These are phyloP conservation scores for Suillus clintonianus DNA, from an alignment of 768 basidiomycete genomes.

Conservation along the genomic window DNA sequence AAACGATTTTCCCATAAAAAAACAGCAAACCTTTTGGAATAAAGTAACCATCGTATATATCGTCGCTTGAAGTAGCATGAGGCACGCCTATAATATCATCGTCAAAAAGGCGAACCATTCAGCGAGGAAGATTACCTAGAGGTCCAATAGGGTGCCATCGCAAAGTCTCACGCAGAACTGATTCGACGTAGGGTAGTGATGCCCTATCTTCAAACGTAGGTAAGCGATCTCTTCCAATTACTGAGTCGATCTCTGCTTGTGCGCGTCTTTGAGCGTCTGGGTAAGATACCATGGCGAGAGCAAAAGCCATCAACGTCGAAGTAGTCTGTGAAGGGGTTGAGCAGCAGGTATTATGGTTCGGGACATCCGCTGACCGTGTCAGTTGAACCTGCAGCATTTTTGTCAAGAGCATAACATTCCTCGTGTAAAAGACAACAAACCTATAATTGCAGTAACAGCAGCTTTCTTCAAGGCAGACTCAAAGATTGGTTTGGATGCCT, in stretches of 20 bases:
- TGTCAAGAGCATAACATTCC: not conserved
- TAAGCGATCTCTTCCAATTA: slow-evolving; percentile 9
- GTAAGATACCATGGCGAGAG: slow-evolving; percentile 4
- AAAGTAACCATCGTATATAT: slow-evolving; percentile 32
- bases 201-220: slow-evolving; percentile 5
- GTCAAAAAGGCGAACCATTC: not conserved
- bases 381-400: slow-evolving; percentile 12
- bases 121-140: not conserved
- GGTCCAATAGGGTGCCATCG: slow-evolving; percentile 1
- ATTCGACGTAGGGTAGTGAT: slow-evolving; percentile 5
- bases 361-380: slow-evolving; percentile 15
- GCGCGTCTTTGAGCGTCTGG: slow-evolving; percentile 3
- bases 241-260: slow-evolving; percentile 9
- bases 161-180: slow-evolving; percentile 1
- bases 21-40: slow-evolving; percentile 38
- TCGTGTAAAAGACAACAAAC: slow-evolving; percentile 9
- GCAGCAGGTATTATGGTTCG: not conserved
- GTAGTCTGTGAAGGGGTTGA: slow-evolving; percentile 7
- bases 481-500: slow-evolving; percentile 1
- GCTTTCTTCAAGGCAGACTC: slow-evolving; percentile 10
- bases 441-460: slow-evolving; percentile 16
- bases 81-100: slow-evolving; percentile 14
- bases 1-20: not conserved
- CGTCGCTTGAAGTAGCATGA: slow-evolving; percentile 33
- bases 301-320: not conserved